Base-by-base conservation (phyloP, 225 moss, liverwort and hornwort species). In the Marchantia polymorpha region DNA sequence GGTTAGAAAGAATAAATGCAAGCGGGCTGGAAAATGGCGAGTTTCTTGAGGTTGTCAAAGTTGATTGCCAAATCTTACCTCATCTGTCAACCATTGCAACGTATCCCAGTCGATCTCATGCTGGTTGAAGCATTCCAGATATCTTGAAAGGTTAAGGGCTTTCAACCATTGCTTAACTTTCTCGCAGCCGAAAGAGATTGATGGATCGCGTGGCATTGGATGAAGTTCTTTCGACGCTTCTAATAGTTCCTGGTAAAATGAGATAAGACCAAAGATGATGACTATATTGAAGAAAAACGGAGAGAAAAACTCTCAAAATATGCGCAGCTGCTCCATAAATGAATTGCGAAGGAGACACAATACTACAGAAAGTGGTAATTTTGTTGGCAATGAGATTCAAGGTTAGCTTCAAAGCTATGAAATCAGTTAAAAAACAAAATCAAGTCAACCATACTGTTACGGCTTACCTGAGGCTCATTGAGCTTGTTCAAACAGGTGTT, bases 51-150 rank as follows among this genome's bases (percentile, higher is more conserved):
- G 46, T 39, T 5, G 7, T 13, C 12, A 25, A 54, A 39, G 39
- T 39, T 5, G 49, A 10, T 25, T 23, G 11, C 52, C 54, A 75
- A 55, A 25, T 7, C 39, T 67, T 88, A 96, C 96, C 96, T 97
- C 94, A 75, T 99, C 99, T 69, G 89, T 93, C 64, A 99, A 89
- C 92, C 91, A 95, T 85, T 90, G 90, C 78, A 99, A 75, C 30
- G 99, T 99, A 82, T 92, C 95, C 95, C 91, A 92, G 81, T 99
- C 99, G 65, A 99, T 92, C 89, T 99, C 99, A 53, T 93, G 90
- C 83, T 88, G 87, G 63, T 91, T 82, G 79, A 99, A 99, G 70
- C 90, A 80, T 65, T 84, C 89, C 16, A 74, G 80, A 77, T 95
- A 99, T 85, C 90, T 93, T 66, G 80, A 89, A 73, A 99, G 87